Evolutionary conservation across 768 basidiomycete species (phyloP).

Genomic region (Cytidiella melzeri): DNA sequence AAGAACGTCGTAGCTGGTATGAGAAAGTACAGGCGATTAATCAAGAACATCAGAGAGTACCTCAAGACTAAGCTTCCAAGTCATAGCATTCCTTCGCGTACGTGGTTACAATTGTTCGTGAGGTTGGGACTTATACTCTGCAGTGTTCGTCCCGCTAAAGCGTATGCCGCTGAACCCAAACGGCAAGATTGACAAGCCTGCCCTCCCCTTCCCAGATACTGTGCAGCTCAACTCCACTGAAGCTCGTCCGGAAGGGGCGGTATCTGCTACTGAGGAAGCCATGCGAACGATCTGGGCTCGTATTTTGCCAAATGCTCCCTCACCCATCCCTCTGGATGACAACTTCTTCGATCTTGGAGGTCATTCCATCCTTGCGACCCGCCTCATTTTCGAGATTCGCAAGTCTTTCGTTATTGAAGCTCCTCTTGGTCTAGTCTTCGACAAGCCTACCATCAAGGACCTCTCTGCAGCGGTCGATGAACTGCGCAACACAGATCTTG

Average conservation of each 20-base stretch:
- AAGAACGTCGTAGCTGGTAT: slow-evolving; percentile 70
- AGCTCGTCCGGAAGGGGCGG: slow-evolving; percentile 29
- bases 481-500: slow-evolving; percentile 75
- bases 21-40: slow-evolving; percentile 76
- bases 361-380: slow-evolving; percentile 96
- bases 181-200: slow-evolving; percentile 98
- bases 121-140: neutral
- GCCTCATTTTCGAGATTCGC: slow-evolving; percentile 94
- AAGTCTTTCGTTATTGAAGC: slow-evolving; percentile 88
- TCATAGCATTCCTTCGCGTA: slow-evolving; percentile 89
- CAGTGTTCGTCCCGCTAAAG: slow-evolving; percentile 90
- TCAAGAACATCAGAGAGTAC: slow-evolving; percentile 91
- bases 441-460: slow-evolving; percentile 76
- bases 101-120: slow-evolving; percentile 26
- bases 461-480: slow-evolving; percentile 73
- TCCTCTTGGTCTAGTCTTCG: slow-evolving; percentile 88
- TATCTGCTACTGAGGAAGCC: slow-evolving; percentile 68
- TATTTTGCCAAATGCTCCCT: slow-evolving; percentile 74
- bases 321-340: slow-evolving; percentile 80
- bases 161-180: slow-evolving; percentile 99
- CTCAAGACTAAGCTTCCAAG: slow-evolving; percentile 94
- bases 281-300: slow-evolving; percentile 81
- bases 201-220: slow-evolving; percentile 97
- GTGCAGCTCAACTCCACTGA: slow-evolving; percentile 52
- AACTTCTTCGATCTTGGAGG: slow-evolving; percentile 98